Percentiles rank a stretch among this genome's conserved stretches.
Evolutionary conservation across 306 rosid species (phyloP).

Genomic region (Luffa aegyptiaca): DNA sequence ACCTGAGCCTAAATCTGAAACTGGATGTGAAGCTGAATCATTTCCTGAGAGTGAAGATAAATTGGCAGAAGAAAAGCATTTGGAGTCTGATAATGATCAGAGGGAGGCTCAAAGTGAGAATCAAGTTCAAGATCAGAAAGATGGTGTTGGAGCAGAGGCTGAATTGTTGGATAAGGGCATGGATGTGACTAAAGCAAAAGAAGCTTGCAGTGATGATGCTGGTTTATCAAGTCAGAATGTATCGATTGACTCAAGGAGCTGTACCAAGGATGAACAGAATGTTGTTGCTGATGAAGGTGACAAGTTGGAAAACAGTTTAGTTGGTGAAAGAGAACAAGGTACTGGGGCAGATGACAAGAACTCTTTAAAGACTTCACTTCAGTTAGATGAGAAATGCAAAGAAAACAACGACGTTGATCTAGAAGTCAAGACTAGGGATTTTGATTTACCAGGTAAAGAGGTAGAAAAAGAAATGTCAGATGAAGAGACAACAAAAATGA

Average conservation of each 20-base stretch:
- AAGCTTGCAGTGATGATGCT: conserved; percentile 23
- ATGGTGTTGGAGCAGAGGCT: conserved; percentile 17
- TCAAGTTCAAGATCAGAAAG: conserved; percentile 16
- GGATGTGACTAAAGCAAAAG: conserved; percentile 11
- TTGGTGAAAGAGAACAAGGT: conserved; percentile 20
- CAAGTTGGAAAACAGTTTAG: conserved; percentile 16
- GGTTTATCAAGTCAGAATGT: conserved; percentile 17
- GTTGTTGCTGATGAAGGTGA: conserved; percentile 12
- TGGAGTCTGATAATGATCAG: conserved; percentile 13
- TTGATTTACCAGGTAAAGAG: conserved; percentile 30
- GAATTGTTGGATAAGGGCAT: conserved; percentile 9
- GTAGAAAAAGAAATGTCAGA: conserved; percentile 26
- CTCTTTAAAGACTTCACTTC: conserved; percentile 18
- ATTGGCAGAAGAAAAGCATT: conserved; percentile 1
- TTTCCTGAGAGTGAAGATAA: conserved; percentile 19
- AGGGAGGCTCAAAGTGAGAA: conserved; percentile 24
- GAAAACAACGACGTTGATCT: conserved; percentile 34
- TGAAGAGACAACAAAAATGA: conserved; percentile 18
- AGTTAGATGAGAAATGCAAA: conserved; percentile 24
- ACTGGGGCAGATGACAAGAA: conserved; percentile 23
- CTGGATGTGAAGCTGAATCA: conserved; percentile 4
- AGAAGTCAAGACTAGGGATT: conserved; percentile 25
- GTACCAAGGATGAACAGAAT: conserved; percentile 14
- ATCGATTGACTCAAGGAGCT: conserved; percentile 2
- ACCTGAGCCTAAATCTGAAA: conserved; percentile 5